Conservation (phyloP, 495 filamentous ascomycete species). For the Parathielavia appendiculata region DNA sequence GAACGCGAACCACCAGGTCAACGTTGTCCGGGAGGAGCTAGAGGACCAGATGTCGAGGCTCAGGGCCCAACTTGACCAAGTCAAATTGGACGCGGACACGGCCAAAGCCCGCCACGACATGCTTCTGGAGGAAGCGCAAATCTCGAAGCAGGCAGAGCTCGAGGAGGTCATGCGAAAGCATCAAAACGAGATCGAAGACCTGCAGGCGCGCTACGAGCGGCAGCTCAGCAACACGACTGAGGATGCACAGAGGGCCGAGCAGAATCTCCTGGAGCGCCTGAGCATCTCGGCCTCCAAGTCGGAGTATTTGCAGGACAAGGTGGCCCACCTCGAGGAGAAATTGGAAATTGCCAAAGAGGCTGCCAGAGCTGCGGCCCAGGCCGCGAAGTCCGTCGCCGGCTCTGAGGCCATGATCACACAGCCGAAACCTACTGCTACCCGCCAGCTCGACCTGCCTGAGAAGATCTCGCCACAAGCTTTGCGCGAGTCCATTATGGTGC, state of each 20-base stretch:
- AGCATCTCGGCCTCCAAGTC: conserved; percentile 73
- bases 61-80: conserved; percentile 63
- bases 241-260: conserved; percentile 64
- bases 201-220: conserved; percentile 65
- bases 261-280: conserved; percentile 63
- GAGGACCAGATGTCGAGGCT: conserved; percentile 66
- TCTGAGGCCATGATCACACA: conserved; percentile 27
- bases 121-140: conserved; percentile 68
- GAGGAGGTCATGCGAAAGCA: conserved; percentile 65
- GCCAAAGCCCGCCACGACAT: conserved; percentile 67
- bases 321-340: conserved; percentile 75
- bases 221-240: conserved; percentile 65
- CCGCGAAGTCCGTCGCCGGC: conserved; percentile 60
- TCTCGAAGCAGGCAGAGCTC: conserved; percentile 57
- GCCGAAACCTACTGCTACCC: conserved; percentile 21
- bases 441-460: conserved; percentile 57
- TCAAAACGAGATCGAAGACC: conserved; percentile 64
- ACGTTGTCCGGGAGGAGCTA: conserved; percentile 69
- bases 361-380: conserved; percentile 78
- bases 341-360: conserved; percentile 87
- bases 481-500: conserved; percentile 88
- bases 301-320: conserved; percentile 72
- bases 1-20: conserved; percentile 73
- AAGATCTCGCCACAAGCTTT: conserved; percentile 91
- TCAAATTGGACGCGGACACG: conserved; percentile 67